Evolutionary conservation across 169 alveolate species (phyloP), one percentile per base, ranked within the genome.

Genomic region (Plasmodium ovale): DNA sequence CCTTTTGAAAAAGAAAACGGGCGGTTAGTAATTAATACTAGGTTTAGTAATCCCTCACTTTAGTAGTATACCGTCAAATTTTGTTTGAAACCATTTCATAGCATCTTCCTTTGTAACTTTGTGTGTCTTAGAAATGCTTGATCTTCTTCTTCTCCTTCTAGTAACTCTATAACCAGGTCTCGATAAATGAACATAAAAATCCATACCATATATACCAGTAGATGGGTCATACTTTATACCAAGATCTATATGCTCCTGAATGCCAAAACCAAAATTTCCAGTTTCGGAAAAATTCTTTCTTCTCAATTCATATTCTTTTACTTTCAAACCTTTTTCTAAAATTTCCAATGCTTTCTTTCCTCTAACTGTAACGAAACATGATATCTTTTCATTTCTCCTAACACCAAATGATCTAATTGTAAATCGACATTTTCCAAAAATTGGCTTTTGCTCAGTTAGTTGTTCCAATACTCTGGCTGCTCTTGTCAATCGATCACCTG

Each of bases 251-350:
- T 99, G 99, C 92, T 98, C 99, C 89, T 97, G 98, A 92, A 99
- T 98, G 70, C 99, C 99, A 92, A 99, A 99, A 0, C 99, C 99
- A 92, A 99, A 99, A 96, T 98, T 98, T 60, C 99, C 99, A 72
- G 99, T 97, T 53, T 97, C 95, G 14, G 99, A 97, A 95, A 99
- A 99, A 94, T 98, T 98, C 82, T 95, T 95, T 95, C 95, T 97
- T 92, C 96, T 97, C 59, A 98, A 96, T 95, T 98, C 99, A 95
- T 97, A 98, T 92, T 99, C 99, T 96, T 98, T 99, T 60, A 98
- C 99, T 96, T 98, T 99, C 85, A 99, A 96, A 49, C 99, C 99
- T 88, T 98, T 96, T 93, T 98, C 99, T 62, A 99, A 96, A 42
- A 99, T 97, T 89, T 99, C 99, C 79, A 96, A 98, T 2, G 99